These are phyloP conservation scores for Lactarius hengduanensis DNA, from an alignment of 768 basidiomycete genomes.

Conservation along the genomic window DNA sequence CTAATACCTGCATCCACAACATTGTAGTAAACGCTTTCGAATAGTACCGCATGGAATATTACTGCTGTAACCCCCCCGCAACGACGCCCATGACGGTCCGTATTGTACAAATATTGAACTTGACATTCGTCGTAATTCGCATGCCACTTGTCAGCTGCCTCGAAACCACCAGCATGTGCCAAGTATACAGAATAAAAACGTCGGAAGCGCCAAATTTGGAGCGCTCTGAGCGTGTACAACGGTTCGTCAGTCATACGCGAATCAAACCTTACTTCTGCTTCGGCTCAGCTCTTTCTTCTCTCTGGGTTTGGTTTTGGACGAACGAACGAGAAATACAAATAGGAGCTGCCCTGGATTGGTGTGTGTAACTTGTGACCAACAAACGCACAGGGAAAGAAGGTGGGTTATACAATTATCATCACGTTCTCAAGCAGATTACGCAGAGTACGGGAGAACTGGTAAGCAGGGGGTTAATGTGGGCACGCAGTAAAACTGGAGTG, in stretches of 20 bases:
- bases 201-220: not conserved
- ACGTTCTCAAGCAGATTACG: not conserved
- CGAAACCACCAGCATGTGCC: not conserved
- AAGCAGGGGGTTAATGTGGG: not conserved
- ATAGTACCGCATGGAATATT: not conserved
- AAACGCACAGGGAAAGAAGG: not conserved
- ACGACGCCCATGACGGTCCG: not conserved
- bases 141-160: not conserved
- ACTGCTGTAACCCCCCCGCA: not conserved
- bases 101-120: not conserved
- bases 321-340: constrained; percentile 2
- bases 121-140: not conserved
- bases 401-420: not conserved
- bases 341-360: not conserved
- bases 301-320: not conserved
- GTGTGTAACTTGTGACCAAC: not conserved
- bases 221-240: not conserved
- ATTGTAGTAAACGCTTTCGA: not conserved
- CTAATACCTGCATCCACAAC: not conserved
- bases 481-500: not conserved
- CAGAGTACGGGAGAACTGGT: not conserved
- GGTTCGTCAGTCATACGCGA: not conserved
- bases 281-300: not conserved
- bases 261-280: constrained; percentile 17
- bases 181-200: not conserved